Base-by-base conservation (phyloP, 1,284 basidiomycete genomes). In the Irpex lacteus region DNA sequence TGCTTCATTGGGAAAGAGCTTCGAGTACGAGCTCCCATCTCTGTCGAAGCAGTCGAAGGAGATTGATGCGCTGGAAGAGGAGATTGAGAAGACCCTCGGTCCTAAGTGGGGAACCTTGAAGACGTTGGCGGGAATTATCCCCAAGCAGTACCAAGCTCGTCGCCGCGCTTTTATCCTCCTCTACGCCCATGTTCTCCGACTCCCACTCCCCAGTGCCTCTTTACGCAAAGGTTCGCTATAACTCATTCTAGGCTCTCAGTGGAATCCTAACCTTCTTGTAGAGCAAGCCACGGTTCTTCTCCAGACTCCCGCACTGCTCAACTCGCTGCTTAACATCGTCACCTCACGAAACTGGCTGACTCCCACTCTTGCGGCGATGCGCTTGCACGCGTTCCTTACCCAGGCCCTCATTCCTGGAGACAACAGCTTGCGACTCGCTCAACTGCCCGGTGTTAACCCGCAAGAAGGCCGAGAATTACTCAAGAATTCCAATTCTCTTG, bases 291-390 rank as follows among this genome's bases (percentile, higher is more conserved):
- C 82, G 61, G 72, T 96, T 44, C 81, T 96, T 15, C 81, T 93
- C 1, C 86, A 88, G 68, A 84, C 86, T 0, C 92, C 92, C 2
- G 74, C 82, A n/a, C 79, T 98, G 3, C 83, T 98, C 38, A 91
- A 86, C 62, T 93, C 94, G 0, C 81, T 98, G 57, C 82, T 96
- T 65, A 92, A 89, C 69, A 94, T 98, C 70, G 83, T 91, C 0
- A 84, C 93, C 19, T 86, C 96, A 0, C 94, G 96, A 72, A 96
- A 89, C 74, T 99, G 96, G 96, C 86, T 98, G n/a, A 74, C 85
- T 9, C 90, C 95, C 1, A 90, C 94, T 0, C 80, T 95, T 38
- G 80, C 86, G 34, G 82, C 91, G 67, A 92, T 97, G 85, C 89
- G 90, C 58, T 81, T 99, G 18, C 91, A 96, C 66, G 88, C 94